phyloP scores from a whole-genome alignment of 2,329 filamentous ascomycete genomes.

The Colletotrichum acutatum region DNA sequence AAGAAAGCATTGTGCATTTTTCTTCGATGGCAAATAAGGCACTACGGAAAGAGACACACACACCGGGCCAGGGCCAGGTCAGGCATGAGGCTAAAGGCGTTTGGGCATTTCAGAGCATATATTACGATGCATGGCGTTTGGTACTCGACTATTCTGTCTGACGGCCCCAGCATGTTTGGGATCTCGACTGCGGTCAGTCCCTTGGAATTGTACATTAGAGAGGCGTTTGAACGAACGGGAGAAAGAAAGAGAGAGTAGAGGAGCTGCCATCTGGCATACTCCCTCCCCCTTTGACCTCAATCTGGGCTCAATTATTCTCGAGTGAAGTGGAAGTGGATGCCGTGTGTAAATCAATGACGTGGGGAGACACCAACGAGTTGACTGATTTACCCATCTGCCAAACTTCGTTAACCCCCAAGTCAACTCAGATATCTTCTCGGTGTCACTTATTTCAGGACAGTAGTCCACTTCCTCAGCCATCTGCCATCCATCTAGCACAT shows the following conservation, averaged over 20 bases:
- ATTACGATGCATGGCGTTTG: slow-evolving; percentile 18
- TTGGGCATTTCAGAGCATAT: slow-evolving; percentile 25
- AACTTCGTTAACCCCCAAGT: too few relatives aligned
- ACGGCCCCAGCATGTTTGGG: slow-evolving; percentile 11
- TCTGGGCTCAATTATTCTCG: too few relatives aligned
- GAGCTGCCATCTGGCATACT: not conserved
- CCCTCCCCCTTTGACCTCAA: not conserved
- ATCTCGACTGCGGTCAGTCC: not conserved
- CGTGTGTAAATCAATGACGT: not conserved
- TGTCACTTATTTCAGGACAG: too few relatives aligned
- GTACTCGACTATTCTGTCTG: not conserved
- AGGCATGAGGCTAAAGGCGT: slow-evolving; percentile 30
- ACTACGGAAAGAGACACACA: slow-evolving; percentile 7
- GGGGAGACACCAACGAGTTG: too few relatives aligned
- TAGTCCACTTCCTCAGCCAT: too few relatives aligned
- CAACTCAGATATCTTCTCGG: too few relatives aligned
- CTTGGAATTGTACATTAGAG: slow-evolving; percentile 25
- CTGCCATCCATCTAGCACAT: too few relatives aligned
- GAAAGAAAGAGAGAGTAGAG: not conserved
- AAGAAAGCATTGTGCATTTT: slow-evolving; percentile 23
- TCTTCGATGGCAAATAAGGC: slow-evolving; percentile 17
- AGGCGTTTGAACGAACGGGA: not conserved
- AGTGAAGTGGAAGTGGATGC: not conserved
- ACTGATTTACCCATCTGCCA: not conserved
- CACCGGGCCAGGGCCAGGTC: slow-evolving; percentile 3